Percentiles rank a stretch among this genome's conserved stretches.
These are phyloP conservation scores for Coemansia sp. DNA, from an alignment of 192 early-diverging fungal species.

Conservation along the genomic window DNA sequence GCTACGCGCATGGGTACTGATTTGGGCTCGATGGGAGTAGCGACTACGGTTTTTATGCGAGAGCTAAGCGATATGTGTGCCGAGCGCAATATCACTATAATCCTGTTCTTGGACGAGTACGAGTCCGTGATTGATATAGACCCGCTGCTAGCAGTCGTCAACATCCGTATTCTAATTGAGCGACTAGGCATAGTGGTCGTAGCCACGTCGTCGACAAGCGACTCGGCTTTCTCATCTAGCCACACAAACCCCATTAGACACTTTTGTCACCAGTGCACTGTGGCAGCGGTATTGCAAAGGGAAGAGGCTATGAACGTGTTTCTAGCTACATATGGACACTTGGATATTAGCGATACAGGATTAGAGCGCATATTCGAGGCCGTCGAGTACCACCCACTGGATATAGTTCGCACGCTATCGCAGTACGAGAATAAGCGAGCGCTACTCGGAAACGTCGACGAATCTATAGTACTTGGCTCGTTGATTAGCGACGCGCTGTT, in stretches of 20 bases:
- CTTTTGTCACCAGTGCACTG: conserved; percentile 7
- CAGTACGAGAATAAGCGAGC: conserved; percentile 11
- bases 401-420: conserved; percentile 14
- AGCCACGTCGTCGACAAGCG: not conserved
- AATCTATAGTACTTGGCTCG: not conserved
- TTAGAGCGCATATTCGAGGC: conserved; percentile 13
- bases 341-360: conserved; percentile 13
- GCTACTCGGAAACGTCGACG: not conserved
- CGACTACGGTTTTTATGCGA: conserved; percentile 12
- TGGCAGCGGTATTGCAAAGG: conserved; percentile 6
- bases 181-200: conserved; percentile 11
- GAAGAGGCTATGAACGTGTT: conserved; percentile 25
- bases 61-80: conserved; percentile 11
- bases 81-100: conserved; percentile 3
- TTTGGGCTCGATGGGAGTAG: conserved; percentile 5
- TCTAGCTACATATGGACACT: conserved; percentile 6
- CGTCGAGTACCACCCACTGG: conserved; percentile 24
- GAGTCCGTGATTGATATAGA: conserved; percentile 13
- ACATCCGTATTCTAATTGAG: conserved; percentile 2
- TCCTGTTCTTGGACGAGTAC: conserved; percentile 28
- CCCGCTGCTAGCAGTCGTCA: conserved; percentile 11
- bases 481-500: conserved; percentile 14
- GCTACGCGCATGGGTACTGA: conserved; percentile 19
- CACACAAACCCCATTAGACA: not conserved
- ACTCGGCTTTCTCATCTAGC: not conserved